Conservation (phyloP, 1,139 yeast species). For the Saccharomyces pastorianus region DNA sequence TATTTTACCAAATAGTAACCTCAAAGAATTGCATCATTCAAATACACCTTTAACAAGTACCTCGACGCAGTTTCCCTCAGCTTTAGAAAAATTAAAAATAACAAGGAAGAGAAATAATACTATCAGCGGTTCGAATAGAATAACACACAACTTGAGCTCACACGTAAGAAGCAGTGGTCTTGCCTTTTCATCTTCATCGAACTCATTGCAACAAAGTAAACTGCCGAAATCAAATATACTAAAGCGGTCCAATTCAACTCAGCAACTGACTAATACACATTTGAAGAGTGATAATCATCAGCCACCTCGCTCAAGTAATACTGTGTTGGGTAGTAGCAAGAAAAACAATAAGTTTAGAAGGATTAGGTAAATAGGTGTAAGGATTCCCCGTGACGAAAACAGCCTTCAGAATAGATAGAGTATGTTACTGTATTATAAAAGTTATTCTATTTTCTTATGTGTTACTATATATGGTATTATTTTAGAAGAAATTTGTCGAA, state of each 20-base stretch:
- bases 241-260: conserved; percentile 1
- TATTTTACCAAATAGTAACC: background rate
- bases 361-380: conserved; percentile 4
- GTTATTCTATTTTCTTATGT: background rate
- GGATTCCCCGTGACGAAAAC: background rate
- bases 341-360: conserved; percentile 8
- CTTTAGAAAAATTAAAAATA: conserved; percentile 18
- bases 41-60: background rate
- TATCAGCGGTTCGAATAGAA: conserved; percentile 7
- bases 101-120: conserved; percentile 17
- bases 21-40: background rate
- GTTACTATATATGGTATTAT: background rate
- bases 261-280: background rate
- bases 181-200: background rate
- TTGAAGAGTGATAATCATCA: background rate
- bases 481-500: background rate
- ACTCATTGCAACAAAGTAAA: background rate
- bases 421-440: background rate
- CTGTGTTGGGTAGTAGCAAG: background rate
- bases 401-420: background rate
- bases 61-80: conserved; percentile 14
- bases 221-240: background rate
- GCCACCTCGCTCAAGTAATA: background rate
- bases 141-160: conserved; percentile 12
- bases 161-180: conserved; percentile 15